Conservation (phyloP, 1,139 yeast genomes). For the Pichia sp. region DNA sequence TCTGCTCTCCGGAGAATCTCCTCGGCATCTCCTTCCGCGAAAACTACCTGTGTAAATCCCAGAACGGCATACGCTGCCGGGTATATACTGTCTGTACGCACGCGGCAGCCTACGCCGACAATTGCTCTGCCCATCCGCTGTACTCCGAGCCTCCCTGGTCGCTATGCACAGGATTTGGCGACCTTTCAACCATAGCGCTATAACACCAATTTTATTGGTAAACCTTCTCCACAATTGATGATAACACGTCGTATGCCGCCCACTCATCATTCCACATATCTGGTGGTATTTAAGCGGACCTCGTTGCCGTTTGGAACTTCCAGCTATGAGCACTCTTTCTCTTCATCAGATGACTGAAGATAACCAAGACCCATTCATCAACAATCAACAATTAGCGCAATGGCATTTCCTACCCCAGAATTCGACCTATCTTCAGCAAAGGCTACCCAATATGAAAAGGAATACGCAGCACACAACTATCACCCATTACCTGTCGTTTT, state of each 20-base stretch:
- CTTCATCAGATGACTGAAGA: neutral
- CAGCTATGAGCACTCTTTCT: neutral
- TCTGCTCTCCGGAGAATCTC: no score
- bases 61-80: no score
- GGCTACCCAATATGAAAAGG: slow-evolving; percentile 62
- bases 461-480: slow-evolving; percentile 93
- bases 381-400: neutral
- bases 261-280: neutral
- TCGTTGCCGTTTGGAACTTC: neutral
- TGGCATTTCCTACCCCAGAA: slow-evolving; percentile 18
- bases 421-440: slow-evolving; percentile 53
- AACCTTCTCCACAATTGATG: neutral
- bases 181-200: slow-evolving; percentile 13
- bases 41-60: no score
- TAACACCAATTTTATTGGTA: slow-evolving; percentile 1
- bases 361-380: neutral
- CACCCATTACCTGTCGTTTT: slow-evolving; percentile 96
- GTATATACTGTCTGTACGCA: no score
- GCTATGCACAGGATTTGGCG: slow-evolving; percentile 15
- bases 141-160: no score
- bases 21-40: no score
- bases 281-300: neutral
- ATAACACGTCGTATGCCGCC: neutral
- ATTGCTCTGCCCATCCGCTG: no score
- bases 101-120: no score